Percentiles rank a stretch among this genome's conserved stretches.
phyloP scores from a whole-genome alignment of 805 yeast species.

The Saccharomycopsis sp. region DNA sequence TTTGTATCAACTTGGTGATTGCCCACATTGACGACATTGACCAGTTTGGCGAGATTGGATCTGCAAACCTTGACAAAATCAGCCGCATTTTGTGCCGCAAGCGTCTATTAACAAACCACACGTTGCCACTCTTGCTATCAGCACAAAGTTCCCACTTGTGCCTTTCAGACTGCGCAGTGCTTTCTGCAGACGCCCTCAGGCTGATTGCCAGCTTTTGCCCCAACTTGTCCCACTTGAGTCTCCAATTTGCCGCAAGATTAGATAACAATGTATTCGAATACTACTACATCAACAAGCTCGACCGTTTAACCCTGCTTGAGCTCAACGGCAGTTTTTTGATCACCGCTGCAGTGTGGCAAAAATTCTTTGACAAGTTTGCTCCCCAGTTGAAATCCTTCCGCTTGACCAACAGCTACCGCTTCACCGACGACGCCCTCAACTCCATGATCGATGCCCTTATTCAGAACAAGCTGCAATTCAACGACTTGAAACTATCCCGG shows the following conservation, averaged over 20 bases:
- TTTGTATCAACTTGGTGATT: slow-evolving; percentile 63
- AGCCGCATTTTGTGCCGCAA: slow-evolving; percentile 73
- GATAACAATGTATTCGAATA: slow-evolving; percentile 68
- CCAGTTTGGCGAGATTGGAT: slow-evolving; percentile 80
- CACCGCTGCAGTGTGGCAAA: slow-evolving; percentile 67
- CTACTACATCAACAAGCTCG: slow-evolving; percentile 54
- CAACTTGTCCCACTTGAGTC: slow-evolving; percentile 48
- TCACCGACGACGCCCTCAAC: slow-evolving; percentile 59
- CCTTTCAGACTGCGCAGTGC: slow-evolving; percentile 88
- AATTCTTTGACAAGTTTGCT: slow-evolving; percentile 54
- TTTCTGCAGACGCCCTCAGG: slow-evolving; percentile 55
- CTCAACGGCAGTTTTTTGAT: slow-evolving; percentile 88
- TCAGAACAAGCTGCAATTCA: slow-evolving; percentile 52
- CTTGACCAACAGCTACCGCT: slow-evolving; percentile 75
- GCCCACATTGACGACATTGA: slow-evolving; percentile 66
- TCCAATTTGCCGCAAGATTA: slow-evolving; percentile 90
- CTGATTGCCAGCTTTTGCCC: slow-evolving; percentile 77
- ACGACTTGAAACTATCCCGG: slow-evolving; percentile 51
- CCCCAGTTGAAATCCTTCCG: slow-evolving; percentile 48
- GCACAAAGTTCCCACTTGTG: slow-evolving; percentile 49
- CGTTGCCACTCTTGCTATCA: slow-evolving; percentile 65
- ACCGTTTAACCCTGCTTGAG: slow-evolving; percentile 42
- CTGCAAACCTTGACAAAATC: slow-evolving; percentile 58
- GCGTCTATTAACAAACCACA: slow-evolving; percentile 64
- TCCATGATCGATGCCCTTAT: slow-evolving; percentile 52